Conservation (phyloP, 805 yeast genomes). For the Diddensiella caesifluorescens region DNA sequence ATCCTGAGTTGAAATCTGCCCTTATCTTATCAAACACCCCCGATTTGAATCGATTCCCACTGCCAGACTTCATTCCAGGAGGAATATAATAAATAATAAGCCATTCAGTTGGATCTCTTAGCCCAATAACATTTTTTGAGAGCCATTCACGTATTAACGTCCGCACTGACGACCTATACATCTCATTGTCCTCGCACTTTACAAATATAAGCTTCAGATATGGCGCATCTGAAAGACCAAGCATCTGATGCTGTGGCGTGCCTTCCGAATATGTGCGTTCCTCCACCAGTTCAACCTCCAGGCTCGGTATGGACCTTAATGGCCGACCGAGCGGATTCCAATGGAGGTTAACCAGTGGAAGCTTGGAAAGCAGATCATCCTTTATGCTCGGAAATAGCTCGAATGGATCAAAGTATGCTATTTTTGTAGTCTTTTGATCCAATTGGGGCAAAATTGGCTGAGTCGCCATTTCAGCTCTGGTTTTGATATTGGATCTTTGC, state of each 20-base stretch:
- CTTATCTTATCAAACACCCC: conserved; percentile 51
- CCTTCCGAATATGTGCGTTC: conserved; percentile 43
- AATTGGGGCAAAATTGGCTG: conserved; percentile 7
- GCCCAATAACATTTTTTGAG: conserved; percentile 36
- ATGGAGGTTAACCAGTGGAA: conserved; percentile 61
- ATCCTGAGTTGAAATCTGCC: conserved; percentile 42
- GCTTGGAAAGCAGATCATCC: conserved; percentile 39
- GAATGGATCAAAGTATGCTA: conserved; percentile 76
- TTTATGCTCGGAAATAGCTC: conserved; percentile 45
- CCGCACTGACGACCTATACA: conserved; percentile 71
- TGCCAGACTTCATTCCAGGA: conserved; percentile 29
- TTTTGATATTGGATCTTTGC: too few species aligned
- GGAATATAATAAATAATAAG: conserved; percentile 51
- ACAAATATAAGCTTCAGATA: conserved; percentile 67
- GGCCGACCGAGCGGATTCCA: conserved; percentile 57
- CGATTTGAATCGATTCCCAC: conserved; percentile 38
- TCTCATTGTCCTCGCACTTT: conserved; percentile 60
- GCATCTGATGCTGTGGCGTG: conserved; percentile 34
- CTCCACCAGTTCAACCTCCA: conserved; percentile 51
- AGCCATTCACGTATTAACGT: conserved; percentile 84
- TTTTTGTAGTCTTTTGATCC: conserved; percentile 22
- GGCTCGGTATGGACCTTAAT: conserved; percentile 55
- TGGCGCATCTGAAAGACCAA: conserved; percentile 41
- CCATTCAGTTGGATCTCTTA: conserved; percentile 52
- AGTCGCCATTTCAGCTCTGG: background rate